These are phyloP conservation scores for Physcia stellaris DNA, from an alignment of 495 filamentous ascomycete genomes.

Conservation along the genomic window DNA sequence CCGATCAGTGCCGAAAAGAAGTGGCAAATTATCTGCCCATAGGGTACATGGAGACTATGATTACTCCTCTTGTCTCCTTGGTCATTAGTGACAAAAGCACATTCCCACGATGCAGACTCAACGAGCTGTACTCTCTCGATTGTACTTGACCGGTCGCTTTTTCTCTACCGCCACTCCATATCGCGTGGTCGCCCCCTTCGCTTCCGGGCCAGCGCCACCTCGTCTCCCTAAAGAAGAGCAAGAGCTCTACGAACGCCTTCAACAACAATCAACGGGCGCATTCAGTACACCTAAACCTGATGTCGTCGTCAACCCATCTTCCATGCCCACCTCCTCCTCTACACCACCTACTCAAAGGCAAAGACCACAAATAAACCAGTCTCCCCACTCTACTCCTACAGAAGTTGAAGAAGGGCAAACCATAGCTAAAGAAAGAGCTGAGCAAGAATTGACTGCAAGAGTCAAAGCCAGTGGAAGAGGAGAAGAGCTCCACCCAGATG, in stretches of 20 bases:
- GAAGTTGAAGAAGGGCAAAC: slow-evolving; percentile 11
- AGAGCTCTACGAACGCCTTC: slow-evolving; percentile 82
- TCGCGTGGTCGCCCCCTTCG: slow-evolving; percentile 20
- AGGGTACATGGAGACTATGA: too few relatives aligned
- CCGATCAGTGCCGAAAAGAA: too few relatives aligned
- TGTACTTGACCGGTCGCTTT: too few relatives aligned
- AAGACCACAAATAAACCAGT: slow-evolving; percentile 21
- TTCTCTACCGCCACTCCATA: background rate
- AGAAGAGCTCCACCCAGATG: slow-evolving; percentile 56
- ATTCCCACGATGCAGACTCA: too few relatives aligned
- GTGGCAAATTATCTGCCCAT: too few relatives aligned
- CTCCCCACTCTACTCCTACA: slow-evolving; percentile 17
- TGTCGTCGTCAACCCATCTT: slow-evolving; percentile 31
- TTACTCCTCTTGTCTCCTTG: too few relatives aligned
- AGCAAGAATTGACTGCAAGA: too few relatives aligned
- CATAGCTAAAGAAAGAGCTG: slow-evolving; percentile 11
- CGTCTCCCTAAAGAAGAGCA: slow-evolving; percentile 79
- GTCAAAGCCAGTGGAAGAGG: slow-evolving; percentile 38
- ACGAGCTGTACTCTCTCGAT: too few relatives aligned
- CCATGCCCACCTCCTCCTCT: slow-evolving; percentile 19
- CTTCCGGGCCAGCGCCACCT: slow-evolving; percentile 55
- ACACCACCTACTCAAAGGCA: background rate
- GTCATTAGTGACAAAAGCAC: too few relatives aligned
- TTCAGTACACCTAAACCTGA: slow-evolving; percentile 48
- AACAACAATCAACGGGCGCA: slow-evolving; percentile 54